Percentiles rank a stretch among this genome's conserved stretches.
Evolutionary conservation across 1,284 basidiomycete species (phyloP).

Genomic region (Leccinum subatratum): DNA sequence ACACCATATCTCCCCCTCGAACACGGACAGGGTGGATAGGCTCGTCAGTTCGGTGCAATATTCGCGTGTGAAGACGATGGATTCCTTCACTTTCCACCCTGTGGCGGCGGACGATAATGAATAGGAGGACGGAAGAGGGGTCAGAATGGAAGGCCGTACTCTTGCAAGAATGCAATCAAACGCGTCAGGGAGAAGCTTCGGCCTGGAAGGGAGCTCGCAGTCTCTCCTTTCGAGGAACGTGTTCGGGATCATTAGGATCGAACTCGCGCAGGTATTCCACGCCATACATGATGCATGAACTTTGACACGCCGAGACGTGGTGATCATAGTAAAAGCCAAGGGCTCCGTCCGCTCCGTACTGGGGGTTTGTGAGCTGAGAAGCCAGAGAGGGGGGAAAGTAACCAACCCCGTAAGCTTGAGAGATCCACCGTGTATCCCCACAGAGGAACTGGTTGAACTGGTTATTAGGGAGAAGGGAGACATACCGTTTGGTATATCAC

Average conservation of each 20-base stretch:
- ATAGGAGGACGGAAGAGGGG: conserved; percentile 4
- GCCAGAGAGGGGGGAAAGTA: conserved; percentile 5
- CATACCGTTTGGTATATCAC: conserved; percentile 34
- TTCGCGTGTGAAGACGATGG: conserved; percentile 57
- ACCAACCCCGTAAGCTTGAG: conserved; percentile 64
- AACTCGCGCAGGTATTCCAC: conserved; percentile 71
- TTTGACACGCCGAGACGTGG: conserved; percentile 49
- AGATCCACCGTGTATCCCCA: conserved; percentile 66
- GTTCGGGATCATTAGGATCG: conserved; percentile 34
- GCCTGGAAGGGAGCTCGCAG: conserved; percentile 72
- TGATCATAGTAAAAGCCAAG: conserved; percentile 40
- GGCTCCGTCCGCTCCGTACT: conserved; percentile 68
- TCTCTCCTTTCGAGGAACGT: conserved; percentile 39
- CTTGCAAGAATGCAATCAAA: conserved; percentile 73
- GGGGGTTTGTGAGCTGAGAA: conserved; percentile 9
- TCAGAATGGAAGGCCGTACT: conserved; percentile 37
- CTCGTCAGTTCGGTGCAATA: conserved; percentile 72
- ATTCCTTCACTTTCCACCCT: conserved; percentile 72
- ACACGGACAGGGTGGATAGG: conserved; percentile 62
- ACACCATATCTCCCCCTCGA: conserved; percentile 79
- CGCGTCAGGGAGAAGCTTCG: conserved; percentile 66
- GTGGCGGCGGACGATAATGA: conserved; percentile 8
- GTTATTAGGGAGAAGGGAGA: background rate
- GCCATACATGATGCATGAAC: conserved; percentile 65
- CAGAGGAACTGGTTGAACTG: conserved; percentile 43